Conservation (phyloP, 2,329 filamentous ascomycete genomes). For the Malbranchea zuffiana region DNA sequence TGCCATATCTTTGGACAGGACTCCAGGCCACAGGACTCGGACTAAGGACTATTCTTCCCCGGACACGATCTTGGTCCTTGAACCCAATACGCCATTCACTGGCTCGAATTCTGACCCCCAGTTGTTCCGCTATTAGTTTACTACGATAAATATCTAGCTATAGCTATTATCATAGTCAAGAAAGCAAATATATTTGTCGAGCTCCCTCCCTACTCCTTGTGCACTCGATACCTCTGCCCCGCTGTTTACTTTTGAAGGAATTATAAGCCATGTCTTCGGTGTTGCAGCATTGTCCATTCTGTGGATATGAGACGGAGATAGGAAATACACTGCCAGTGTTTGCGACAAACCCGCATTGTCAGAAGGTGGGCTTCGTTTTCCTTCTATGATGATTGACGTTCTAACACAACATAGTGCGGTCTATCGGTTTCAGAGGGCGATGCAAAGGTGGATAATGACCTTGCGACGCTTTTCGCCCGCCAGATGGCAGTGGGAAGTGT, state of each 20-base stretch:
- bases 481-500: constrained; percentile 53
- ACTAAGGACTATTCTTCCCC: too few species aligned
- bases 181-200: too few species aligned
- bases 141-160: too few species aligned
- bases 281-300: constrained; percentile 12
- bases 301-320: constrained; percentile 11
- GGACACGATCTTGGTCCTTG: too few species aligned
- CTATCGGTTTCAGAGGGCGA: constrained; percentile 34
- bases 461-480: constrained; percentile 66
- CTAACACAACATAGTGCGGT: constrained; percentile 27
- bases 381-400: constrained; percentile 1
- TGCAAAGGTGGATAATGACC: constrained; percentile 66
- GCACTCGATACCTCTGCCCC: too few species aligned
- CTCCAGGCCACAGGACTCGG: too few species aligned
- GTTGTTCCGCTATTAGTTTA: too few species aligned
- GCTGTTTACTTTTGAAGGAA: background rate
- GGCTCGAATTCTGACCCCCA: too few species aligned
- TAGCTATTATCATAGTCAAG: too few species aligned
- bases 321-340: constrained; percentile 9
- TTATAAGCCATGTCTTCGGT: constrained; percentile 8
- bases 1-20: too few species aligned
- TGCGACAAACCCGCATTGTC: constrained; percentile 12
- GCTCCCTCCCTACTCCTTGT: background rate
- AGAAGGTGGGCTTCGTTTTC: constrained; percentile 4
- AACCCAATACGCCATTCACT: too few species aligned